phyloP scores from a whole-genome alignment of 306 rosid genomes.

The Urtica urens region DNA sequence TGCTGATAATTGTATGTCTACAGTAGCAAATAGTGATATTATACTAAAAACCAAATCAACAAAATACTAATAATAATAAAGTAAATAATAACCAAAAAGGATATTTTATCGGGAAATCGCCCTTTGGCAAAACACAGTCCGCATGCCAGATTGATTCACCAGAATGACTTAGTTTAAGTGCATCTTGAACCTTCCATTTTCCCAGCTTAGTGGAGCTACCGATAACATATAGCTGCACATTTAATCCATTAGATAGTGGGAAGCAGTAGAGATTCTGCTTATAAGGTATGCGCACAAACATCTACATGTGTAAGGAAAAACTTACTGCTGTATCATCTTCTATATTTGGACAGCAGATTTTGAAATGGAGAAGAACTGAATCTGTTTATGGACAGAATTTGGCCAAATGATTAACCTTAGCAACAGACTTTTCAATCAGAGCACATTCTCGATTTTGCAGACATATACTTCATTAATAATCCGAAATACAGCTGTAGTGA shows the following conservation, averaged over 20 bases:
- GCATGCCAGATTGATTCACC: constrained; percentile 83
- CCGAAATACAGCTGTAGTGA: no score
- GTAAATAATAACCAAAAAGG: constrained; percentile 33
- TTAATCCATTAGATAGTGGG: constrained; percentile 9
- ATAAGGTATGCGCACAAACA: background rate
- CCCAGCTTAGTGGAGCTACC: constrained; percentile 73
- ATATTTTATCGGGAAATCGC: constrained; percentile 73
- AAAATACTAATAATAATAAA: background rate
- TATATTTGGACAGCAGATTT: constrained; percentile 63
- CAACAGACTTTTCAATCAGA: no score
- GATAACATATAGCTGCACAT: constrained; percentile 54
- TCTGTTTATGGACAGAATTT: constrained; percentile 35
- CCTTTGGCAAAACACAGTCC: constrained; percentile 48
- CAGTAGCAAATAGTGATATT: constrained; percentile 1
- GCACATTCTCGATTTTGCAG: no score
- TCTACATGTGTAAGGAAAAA: constrained; percentile 7
- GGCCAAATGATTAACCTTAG: constrained; percentile 10
- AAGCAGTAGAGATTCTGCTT: constrained; percentile 8
- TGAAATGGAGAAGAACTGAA: constrained; percentile 55
- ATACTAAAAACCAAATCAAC: background rate
- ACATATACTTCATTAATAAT: no score
- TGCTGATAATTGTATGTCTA: background rate
- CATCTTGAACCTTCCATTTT: constrained; percentile 58
- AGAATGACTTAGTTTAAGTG: constrained; percentile 60
- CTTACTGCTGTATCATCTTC: constrained; percentile 64